These are phyloP conservation scores for Hebeloma cylindrosporum DNA, from an alignment of 768 basidiomycete genomes.

Conservation along the genomic window DNA sequence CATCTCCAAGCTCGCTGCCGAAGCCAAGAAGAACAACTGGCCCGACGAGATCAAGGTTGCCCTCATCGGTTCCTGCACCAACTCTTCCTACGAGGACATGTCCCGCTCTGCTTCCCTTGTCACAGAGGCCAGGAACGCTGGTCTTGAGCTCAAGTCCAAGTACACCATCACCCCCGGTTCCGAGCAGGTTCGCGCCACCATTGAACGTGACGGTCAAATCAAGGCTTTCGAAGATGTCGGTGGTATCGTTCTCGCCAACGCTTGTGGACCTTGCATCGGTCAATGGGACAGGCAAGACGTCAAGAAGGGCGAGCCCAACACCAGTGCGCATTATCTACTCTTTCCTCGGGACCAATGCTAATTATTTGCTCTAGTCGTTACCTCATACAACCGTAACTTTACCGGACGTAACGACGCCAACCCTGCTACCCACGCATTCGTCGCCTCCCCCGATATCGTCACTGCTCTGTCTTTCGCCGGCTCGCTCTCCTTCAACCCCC, in stretches of 20 bases:
- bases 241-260: constrained; percentile 94
- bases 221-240: constrained; percentile 84
- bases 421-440: constrained; percentile 97
- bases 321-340: constrained; percentile 56
- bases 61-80: constrained; percentile 99
- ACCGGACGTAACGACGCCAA: constrained; percentile 99
- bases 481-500: constrained; percentile 92
- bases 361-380: constrained; percentile 66
- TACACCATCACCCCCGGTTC: constrained; percentile 99
- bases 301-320: constrained; percentile 95
- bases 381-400: constrained; percentile 99
- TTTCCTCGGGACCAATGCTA: constrained; percentile 1
- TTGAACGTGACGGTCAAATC: constrained; percentile 94
- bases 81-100: constrained; percentile 99
- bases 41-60: constrained; percentile 96
- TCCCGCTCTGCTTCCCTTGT: constrained; percentile 95
- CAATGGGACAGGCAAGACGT: constrained; percentile 99
- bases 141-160: constrained; percentile 84
- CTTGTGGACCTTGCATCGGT: constrained; percentile 98
- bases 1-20: constrained; percentile 90
- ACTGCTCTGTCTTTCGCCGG: constrained; percentile 97
- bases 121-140: constrained; percentile 83
- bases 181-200: constrained; percentile 97
- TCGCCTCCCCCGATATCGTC: constrained; percentile 92
- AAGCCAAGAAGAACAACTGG: constrained; percentile 95